Base-by-base conservation (phyloP, 306 rosid genomes). In the Fragaria iinumae region DNA sequence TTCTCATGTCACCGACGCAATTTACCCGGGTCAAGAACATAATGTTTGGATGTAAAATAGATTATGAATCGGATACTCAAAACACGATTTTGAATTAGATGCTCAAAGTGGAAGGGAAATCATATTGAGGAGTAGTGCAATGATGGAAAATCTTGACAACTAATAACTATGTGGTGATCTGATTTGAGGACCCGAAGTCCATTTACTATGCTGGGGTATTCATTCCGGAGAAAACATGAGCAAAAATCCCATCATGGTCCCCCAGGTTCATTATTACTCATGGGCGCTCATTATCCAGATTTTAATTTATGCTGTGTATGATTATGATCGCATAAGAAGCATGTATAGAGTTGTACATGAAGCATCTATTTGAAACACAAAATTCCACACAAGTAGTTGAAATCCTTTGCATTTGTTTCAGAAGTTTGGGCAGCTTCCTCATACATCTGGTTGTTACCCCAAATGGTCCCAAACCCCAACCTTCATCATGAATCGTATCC, bases 231-330 rank as follows among this genome's bases (percentile, higher is more conserved):
- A 73, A 82, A 76, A 73, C 32, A 21, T 45, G 7, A 12, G 48
- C 75, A 53, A 67, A 21, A 82, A 72, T 70, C 71, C 55, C 4
- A 52, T 25, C 76, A 34, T 27, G 78, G 79, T 55, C 82, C 74
- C 84, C 13, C 50, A 25, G 67, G 50, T 73, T 71, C 78, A 43
- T 77, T 68, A 77, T 71, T 79, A 63, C 67, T 36, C 81, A 29
- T 59, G 36, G 75, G 73, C 16, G 71, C 20, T 23, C 44, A 11
- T 45, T 69, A 21, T 64, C 34, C 72, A 62, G 67, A 56, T 60
- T 74, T 72, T 38, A 36, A 66, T 17, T n/a, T 12, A 39, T 17
- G 12, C 25, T 48, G 20, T 48, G 20, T 4, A 48, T 69, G 68
- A 75, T 27, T 66, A 17, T 14, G 64, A 62, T 45, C 48, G 25